phyloP scores from a whole-genome alignment of 2,329 filamentous ascomycete genomes.

The Colletotrichum sp. region DNA sequence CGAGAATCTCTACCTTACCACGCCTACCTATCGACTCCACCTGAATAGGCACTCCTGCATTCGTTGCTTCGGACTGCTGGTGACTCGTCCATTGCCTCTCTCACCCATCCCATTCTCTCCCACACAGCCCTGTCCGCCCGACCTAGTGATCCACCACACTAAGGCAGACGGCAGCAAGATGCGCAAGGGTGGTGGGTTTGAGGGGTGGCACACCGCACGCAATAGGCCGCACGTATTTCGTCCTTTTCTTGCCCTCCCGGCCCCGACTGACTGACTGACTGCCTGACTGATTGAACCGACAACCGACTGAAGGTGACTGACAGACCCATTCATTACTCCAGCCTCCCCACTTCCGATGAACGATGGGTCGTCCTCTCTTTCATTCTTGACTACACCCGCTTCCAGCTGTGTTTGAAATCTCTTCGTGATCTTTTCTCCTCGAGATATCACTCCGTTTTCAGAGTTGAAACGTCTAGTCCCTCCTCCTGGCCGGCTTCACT shows the following conservation, averaged over 20 bases:
- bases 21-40: neutral
- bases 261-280: neutral
- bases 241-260: neutral
- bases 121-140: neutral
- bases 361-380: neutral
- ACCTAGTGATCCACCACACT: neutral
- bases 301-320: neutral
- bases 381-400: slow-evolving; percentile 1
- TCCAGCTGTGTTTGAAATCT: neutral
- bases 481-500: neutral
- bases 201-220: neutral
- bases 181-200: neutral
- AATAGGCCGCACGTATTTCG: neutral
- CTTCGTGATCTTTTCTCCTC: neutral
- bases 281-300: neutral
- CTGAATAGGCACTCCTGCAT: neutral
- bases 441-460: neutral
- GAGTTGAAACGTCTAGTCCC: neutral
- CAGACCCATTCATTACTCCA: neutral
- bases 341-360: slow-evolving; percentile 2
- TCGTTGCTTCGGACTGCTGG: neutral
- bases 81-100: neutral
- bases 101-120: neutral
- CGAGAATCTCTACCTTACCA: neutral
- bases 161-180: neutral